Evolutionary conservation across 2,329 filamentous ascomycete genomes (phyloP), one percentile per base, ranked within the genome.

Genomic region (Acephala macrosclerotiorum): DNA sequence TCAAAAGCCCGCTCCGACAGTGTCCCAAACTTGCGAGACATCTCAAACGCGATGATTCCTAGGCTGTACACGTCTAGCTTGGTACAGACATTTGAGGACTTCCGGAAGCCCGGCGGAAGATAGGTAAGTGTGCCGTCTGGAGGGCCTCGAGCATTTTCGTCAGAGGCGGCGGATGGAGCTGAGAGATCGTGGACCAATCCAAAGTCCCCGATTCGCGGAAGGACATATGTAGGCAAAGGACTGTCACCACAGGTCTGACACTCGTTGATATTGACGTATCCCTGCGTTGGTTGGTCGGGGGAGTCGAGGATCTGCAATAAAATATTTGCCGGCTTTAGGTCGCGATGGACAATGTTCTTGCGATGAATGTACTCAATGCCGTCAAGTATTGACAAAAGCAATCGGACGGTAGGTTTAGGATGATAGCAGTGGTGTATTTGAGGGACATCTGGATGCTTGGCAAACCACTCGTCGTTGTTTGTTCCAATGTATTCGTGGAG

Each of bases 241-340:
- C 6, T 64, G 59, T 33, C 72, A 72, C 9, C 73, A 70, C 87
- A 90, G 1, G 79, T 70, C 11, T 72, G 29, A 35, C 72, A 75
- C 11, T 66, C 65, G 14, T 79, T 77, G 1, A 84, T 71, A 51
- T 84, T 77, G n/a, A 84, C 78, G 22, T 79, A 81, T 20, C 84
- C 81, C 3, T 80, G 75, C 0, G 79, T 64, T 40, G 67, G 59
- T 58, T 78, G 53, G 73, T 73, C 71, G 68, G 26, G 68, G 1
- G 76, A 73, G 3, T 72, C 76, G 20, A 80, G 76, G n/a, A 82
- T 74, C 2, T 84, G 85, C 0, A 91, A 78, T 75, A 91, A 90
- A 33, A 91, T 85, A 69, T 91, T 91, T 2, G 85, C 86, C 0
- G 89, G 89, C 71, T 91, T 91, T 25, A 91, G 79, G 72, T 91